phyloP scores from a whole-genome alignment of 1,284 basidiomycete species.

The Apiotrichum gamsii region DNA sequence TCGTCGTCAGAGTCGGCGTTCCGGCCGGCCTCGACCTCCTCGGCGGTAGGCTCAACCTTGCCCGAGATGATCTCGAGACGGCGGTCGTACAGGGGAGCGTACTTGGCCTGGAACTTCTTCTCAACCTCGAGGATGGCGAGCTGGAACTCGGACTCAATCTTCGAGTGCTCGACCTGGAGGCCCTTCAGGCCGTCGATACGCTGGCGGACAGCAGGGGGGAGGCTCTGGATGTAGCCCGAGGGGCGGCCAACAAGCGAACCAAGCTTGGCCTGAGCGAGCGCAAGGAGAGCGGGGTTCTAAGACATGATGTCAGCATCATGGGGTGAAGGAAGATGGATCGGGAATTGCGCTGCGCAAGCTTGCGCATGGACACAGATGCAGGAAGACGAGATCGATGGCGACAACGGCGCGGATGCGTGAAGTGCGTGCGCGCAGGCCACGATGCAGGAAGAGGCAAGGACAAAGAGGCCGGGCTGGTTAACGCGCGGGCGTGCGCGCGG shows the following conservation, averaged over 20 bases:
- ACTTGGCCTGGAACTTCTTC: slow-evolving; percentile 86
- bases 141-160: slow-evolving; percentile 93
- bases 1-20: slow-evolving; percentile 55
- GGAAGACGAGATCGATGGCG: too few species aligned
- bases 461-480: too few species aligned
- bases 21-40: slow-evolving; percentile 79
- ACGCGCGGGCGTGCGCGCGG: too few species aligned
- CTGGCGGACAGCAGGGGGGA: slow-evolving; percentile 74
- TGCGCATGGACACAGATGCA: too few species aligned
- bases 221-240: slow-evolving; percentile 78
- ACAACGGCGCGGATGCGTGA: too few species aligned
- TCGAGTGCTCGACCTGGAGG: slow-evolving; percentile 85
- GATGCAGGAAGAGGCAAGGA: too few species aligned
- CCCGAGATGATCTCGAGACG: slow-evolving; percentile 79
- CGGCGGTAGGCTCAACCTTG: slow-evolving; percentile 63
- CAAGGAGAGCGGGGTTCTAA: slow-evolving; percentile 54
- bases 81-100: slow-evolving; percentile 82
- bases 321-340: too few species aligned
- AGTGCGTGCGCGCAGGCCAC: too few species aligned
- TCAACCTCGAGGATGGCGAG: slow-evolving; percentile 93
- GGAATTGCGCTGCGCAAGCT: too few species aligned
- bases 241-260: slow-evolving; percentile 66
- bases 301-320: too few species aligned
- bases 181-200: slow-evolving; percentile 91
- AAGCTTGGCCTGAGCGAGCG: slow-evolving; percentile 61